phyloP scores from a whole-genome alignment of 495 filamentous ascomycete genomes.

The Hyaloscypha hepaticicola region DNA sequence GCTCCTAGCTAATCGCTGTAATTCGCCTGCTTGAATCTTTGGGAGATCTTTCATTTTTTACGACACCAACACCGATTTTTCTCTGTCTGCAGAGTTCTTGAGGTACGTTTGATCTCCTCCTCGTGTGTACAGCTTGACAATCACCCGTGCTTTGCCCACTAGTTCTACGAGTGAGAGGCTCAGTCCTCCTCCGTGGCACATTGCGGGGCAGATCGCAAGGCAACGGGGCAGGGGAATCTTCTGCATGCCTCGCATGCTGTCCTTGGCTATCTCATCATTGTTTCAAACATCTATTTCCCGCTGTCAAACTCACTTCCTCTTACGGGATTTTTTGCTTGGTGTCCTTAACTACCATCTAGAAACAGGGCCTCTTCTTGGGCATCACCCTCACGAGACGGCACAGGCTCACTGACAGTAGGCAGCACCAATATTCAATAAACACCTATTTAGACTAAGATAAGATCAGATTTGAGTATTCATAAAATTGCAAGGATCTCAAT shows the following conservation, averaged over 20 bases:
- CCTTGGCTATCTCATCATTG: neutral
- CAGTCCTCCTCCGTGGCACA: neutral
- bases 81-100: neutral
- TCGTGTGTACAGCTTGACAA: neutral
- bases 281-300: neutral
- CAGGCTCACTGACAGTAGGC: too few species aligned
- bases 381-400: too few species aligned
- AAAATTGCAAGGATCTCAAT: too few species aligned
- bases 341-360: neutral
- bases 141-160: neutral
- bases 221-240: neutral
- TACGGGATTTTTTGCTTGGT: neutral
- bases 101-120: neutral
- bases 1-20: neutral
- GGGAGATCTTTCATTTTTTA: neutral
- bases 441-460: too few species aligned
- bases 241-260: neutral
- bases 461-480: too few species aligned
- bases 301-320: neutral
- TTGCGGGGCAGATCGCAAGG: neutral
- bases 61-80: neutral
- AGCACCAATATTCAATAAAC: too few species aligned
- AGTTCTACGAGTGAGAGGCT: neutral
- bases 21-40: neutral
- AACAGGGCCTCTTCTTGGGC: neutral